Evolutionary conservation across 2,329 filamentous ascomycete species (phyloP).

Genomic region (Achaetomium macrosporum): DNA sequence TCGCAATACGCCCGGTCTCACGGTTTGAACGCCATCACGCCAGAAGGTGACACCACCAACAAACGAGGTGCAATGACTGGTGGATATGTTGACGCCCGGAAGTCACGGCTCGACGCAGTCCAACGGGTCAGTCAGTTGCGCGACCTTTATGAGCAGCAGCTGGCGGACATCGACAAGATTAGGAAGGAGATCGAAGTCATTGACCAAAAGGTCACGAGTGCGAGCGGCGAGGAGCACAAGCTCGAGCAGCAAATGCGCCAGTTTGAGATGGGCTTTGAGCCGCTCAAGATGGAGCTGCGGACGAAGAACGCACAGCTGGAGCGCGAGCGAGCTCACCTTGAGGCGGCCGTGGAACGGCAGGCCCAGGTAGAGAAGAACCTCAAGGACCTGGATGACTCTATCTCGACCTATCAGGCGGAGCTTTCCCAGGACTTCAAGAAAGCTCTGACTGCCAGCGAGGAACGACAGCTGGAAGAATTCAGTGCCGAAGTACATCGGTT

Average conservation of each 20-base stretch:
- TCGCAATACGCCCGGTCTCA: conserved; percentile 90
- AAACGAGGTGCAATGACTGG: conserved; percentile 93
- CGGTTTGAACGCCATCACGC: conserved; percentile 86
- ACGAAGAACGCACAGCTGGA: conserved; percentile 70
- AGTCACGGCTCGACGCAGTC: conserved; percentile 82
- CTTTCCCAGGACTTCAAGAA: conserved; percentile 87
- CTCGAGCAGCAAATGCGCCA: conserved; percentile 71
- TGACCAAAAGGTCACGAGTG: conserved; percentile 82
- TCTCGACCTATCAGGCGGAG: conserved; percentile 73
- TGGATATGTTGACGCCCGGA: conserved; percentile 82
- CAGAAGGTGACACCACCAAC: conserved; percentile 89
- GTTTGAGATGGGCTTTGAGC: conserved; percentile 75
- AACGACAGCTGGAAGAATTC: conserved; percentile 68
- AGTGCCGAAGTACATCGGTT: conserved; percentile 65
- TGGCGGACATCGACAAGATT: conserved; percentile 59
- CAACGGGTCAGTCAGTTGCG: conserved; percentile 69
- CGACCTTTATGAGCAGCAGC: conserved; percentile 64
- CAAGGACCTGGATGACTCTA: conserved; percentile 67
- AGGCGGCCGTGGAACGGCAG: conserved; percentile 57
- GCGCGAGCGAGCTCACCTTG: conserved; percentile 65
- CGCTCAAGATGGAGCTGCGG: conserved; percentile 69
- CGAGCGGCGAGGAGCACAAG: conserved; percentile 79
- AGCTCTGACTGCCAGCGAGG: conserved; percentile 74
- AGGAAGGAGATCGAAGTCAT: conserved; percentile 66
- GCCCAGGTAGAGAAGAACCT: conserved; percentile 70